A percentile compares a stretch with the other conserved stretches of the same genome.
These are phyloP conservation scores for Candida golubevii DNA, from an alignment of 805 yeast genomes.

Conservation along the genomic window DNA sequence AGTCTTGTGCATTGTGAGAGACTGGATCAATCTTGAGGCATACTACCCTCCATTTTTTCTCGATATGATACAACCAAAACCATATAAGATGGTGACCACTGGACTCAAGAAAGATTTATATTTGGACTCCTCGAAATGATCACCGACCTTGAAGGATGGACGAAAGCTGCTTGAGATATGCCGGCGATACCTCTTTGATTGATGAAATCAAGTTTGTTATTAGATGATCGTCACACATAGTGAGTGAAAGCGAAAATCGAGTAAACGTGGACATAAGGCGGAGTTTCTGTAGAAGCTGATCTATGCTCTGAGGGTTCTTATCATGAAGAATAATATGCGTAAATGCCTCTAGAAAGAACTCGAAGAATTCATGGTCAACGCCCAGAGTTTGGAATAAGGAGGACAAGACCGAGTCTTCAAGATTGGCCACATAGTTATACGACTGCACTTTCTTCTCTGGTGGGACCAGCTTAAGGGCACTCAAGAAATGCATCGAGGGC, in stretches of 20 bases:
- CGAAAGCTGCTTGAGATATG: not conserved
- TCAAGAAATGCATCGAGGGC: slow-evolving; percentile 24
- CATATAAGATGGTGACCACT: slow-evolving; percentile 21
- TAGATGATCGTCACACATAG: slow-evolving; percentile 27
- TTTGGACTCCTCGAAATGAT: slow-evolving; percentile 3
- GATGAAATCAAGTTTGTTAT: slow-evolving; percentile 5
- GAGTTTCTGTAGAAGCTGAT: slow-evolving; percentile 7
- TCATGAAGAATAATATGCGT: slow-evolving; percentile 10
- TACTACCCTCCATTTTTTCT: slow-evolving; percentile 32
- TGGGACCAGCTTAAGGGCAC: slow-evolving; percentile 26
- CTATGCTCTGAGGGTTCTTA: not conserved
- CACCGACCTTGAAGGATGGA: not conserved
- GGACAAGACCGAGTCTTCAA: slow-evolving; percentile 22
- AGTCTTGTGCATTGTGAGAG: slow-evolving; percentile 4
- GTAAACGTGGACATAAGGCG: slow-evolving; percentile 10
- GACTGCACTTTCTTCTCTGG: slow-evolving; percentile 24
- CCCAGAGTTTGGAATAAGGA: slow-evolving; percentile 40
- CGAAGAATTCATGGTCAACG: slow-evolving; percentile 45
- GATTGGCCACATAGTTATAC: slow-evolving; percentile 32
- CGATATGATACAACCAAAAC: slow-evolving; percentile 42
- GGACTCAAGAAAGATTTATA: slow-evolving; percentile 29
- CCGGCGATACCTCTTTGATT: slow-evolving; percentile 1
- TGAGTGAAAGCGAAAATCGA: slow-evolving; percentile 32
- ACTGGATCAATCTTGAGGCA: slow-evolving; percentile 8
- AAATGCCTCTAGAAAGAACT: slow-evolving; percentile 44